These are phyloP conservation scores for Pseudogymnoascus verrucosus DNA, from an alignment of 2,329 filamentous ascomycete species.

Conservation along the genomic window DNA sequence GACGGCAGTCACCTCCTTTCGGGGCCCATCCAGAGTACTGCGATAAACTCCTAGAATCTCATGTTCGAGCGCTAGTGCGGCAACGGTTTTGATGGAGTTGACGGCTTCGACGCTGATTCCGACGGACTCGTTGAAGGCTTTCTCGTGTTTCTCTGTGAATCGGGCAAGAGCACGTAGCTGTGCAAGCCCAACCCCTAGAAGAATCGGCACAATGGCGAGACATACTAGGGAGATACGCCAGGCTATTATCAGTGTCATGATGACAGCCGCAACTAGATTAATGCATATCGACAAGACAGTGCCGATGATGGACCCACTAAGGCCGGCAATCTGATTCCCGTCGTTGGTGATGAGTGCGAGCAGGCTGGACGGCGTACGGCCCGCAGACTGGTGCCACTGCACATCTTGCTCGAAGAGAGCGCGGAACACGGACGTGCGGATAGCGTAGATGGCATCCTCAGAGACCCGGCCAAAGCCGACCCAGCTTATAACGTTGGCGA, in stretches of 20 bases:
- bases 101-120: slow-evolving; percentile 54
- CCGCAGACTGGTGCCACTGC: slow-evolving; percentile 63
- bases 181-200: slow-evolving; percentile 62
- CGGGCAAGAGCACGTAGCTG: slow-evolving; percentile 54
- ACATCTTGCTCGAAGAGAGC: slow-evolving; percentile 58
- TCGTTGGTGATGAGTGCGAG: slow-evolving; percentile 64
- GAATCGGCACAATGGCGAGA: slow-evolving; percentile 57
- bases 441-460: slow-evolving; percentile 56
- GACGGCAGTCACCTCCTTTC: slow-evolving; percentile 35
- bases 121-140: slow-evolving; percentile 55
- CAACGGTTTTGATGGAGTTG: slow-evolving; percentile 50
- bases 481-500: slow-evolving; percentile 53
- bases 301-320: slow-evolving; percentile 63
- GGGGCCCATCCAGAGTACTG: slow-evolving; percentile 35
- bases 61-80: slow-evolving; percentile 49
- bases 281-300: slow-evolving; percentile 59
- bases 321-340: slow-evolving; percentile 55
- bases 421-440: slow-evolving; percentile 55
- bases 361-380: slow-evolving; percentile 52
- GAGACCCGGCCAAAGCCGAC: slow-evolving; percentile 46
- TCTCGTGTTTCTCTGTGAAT: slow-evolving; percentile 56
- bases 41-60: slow-evolving; percentile 41
- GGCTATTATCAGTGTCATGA: slow-evolving; percentile 60
- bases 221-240: slow-evolving; percentile 71
- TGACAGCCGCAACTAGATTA: slow-evolving; percentile 60